phyloP scores from a whole-genome alignment of 139 green algal species.

The Tetradesmus lagerheimii region DNA sequence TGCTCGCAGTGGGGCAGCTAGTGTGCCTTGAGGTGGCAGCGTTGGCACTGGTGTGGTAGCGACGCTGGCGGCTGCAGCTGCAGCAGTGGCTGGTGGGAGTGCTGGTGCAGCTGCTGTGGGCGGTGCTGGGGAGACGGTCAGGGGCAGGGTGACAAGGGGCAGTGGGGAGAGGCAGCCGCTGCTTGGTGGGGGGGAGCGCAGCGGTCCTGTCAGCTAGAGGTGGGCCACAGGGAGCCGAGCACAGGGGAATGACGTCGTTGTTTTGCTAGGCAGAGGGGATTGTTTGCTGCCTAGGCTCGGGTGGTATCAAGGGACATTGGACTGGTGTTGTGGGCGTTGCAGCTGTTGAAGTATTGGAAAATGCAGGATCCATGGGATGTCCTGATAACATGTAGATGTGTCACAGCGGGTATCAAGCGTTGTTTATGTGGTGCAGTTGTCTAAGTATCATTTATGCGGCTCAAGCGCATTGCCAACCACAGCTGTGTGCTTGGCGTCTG shows the following conservation, averaged over 20 bases:
- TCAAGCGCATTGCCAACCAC: no score
- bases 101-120: background rate
- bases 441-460: no score
- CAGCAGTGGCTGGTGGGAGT: background rate
- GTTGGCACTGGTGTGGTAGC: background rate
- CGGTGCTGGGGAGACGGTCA: background rate
- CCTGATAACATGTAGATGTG: no score
- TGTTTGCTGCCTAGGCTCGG: no score
- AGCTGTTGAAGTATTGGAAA: no score
- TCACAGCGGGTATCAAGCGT: no score
- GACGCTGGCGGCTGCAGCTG: constrained; percentile 17
- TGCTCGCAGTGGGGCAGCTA: background rate
- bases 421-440: no score
- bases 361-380: no score
- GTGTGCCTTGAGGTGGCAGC: background rate
- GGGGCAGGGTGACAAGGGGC: background rate
- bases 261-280: no score
- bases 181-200: background rate
- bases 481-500: no score
- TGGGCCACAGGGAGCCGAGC: background rate
- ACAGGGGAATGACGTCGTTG: background rate
- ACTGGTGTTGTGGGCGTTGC: no score
- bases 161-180: background rate
- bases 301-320: no score
- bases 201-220: background rate